These are phyloP conservation scores for Aspergillus neoniger DNA, from an alignment of 2,329 filamentous ascomycete genomes.

Conservation along the genomic window DNA sequence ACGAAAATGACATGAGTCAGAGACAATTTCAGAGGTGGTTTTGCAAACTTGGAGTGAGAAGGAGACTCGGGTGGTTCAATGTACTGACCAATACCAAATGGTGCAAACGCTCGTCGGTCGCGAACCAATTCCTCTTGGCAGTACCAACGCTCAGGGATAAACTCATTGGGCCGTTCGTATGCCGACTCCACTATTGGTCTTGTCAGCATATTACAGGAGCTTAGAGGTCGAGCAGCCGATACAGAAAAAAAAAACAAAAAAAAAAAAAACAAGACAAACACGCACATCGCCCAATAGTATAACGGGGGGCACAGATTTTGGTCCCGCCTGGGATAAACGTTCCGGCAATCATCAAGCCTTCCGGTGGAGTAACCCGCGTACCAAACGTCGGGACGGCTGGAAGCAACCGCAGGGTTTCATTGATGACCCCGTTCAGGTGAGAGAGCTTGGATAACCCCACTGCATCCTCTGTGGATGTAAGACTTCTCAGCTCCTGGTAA, in stretches of 20 bases:
- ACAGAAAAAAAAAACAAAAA: not conserved
- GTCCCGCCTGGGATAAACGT: constrained; percentile 20
- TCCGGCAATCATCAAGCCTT: constrained; percentile 22
- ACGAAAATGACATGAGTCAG: not conserved
- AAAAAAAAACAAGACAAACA: not conserved
- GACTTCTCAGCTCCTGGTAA: not conserved
- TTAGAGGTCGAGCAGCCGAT: too few species aligned
- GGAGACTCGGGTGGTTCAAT: too few species aligned
- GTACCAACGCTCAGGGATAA: constrained; percentile 40
- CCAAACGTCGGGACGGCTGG: constrained; percentile 12
- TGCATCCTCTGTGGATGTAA: not conserved
- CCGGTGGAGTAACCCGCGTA: constrained; percentile 15
- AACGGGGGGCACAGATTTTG: constrained; percentile 26
- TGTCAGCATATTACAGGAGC: too few species aligned
- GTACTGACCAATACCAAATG: constrained; percentile 35
- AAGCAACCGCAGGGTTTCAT: constrained; percentile 18
- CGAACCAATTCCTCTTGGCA: constrained; percentile 36
- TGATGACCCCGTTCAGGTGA: constrained; percentile 20
- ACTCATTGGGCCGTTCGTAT: constrained; percentile 29
- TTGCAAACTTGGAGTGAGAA: too few species aligned
- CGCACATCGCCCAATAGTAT: constrained; percentile 28
- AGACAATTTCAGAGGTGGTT: not conserved
- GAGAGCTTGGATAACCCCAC: not conserved
- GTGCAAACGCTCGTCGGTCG: constrained; percentile 36
- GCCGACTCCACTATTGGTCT: constrained; percentile 22